Evolutionary conservation across 305 asterid genomes (phyloP).

Genomic region (Withania somnifera): DNA sequence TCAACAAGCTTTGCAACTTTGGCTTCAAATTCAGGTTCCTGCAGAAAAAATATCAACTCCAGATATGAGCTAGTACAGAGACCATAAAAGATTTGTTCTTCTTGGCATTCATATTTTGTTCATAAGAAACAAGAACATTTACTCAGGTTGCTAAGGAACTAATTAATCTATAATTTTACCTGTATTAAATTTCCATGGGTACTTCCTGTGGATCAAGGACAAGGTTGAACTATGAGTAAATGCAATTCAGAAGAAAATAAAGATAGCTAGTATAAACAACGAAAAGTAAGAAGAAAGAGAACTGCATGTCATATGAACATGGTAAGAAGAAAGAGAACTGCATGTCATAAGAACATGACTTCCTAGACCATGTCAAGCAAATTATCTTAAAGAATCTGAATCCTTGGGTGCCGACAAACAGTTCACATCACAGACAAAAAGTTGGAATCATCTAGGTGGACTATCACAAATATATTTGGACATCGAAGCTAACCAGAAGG

Average conservation of each 20-base stretch:
- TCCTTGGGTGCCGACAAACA: not conserved
- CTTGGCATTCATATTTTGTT: not conserved
- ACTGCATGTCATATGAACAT: not conserved
- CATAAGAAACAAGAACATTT: not conserved
- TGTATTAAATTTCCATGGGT: constrained; percentile 28
- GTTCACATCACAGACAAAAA: not conserved
- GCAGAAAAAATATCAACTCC: constrained; percentile 6
- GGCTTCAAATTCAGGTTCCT: constrained; percentile 79
- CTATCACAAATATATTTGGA: not conserved
- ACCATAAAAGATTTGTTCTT: not conserved
- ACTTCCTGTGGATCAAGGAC: constrained; percentile 37
- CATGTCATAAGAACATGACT: not conserved
- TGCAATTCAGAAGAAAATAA: not conserved
- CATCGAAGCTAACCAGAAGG: constrained; percentile 45
- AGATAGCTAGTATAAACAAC: not conserved
- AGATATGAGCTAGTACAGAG: not conserved
- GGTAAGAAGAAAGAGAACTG: not conserved
- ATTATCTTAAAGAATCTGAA: not conserved
- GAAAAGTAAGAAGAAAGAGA: not conserved
- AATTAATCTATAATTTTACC: constrained; percentile 19
- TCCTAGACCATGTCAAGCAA: not conserved
- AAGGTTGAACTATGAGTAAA: not conserved
- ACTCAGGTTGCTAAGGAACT: not conserved
- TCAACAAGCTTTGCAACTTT: constrained; percentile 80
- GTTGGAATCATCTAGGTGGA: not conserved